Conservation (phyloP, 2,329 filamentous ascomycete genomes). For the Talaromyces piceae region DNA sequence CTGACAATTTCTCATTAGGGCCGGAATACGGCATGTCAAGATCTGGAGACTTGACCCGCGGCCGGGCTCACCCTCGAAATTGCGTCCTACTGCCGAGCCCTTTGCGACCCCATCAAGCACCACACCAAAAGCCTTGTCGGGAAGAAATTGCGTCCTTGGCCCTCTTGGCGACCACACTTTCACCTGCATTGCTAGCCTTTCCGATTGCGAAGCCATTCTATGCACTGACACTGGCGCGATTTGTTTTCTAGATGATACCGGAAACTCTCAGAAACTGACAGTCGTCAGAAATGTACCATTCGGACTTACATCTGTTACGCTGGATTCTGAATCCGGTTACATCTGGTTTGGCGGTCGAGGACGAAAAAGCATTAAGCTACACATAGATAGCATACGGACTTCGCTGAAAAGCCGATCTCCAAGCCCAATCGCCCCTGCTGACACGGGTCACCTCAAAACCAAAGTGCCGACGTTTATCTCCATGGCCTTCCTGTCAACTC, state of each 20-base stretch:
- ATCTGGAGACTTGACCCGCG: constrained; percentile 71
- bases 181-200: constrained; percentile 65
- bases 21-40: constrained; percentile 87
- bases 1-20: constrained; percentile 21
- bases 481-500: constrained; percentile 60
- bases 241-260: constrained; percentile 76
- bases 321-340: constrained; percentile 48
- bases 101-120: constrained; percentile 31
- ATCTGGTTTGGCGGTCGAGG: constrained; percentile 64
- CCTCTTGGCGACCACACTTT: constrained; percentile 77
- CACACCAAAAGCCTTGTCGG: constrained; percentile 63
- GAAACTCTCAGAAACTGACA: constrained; percentile 62
- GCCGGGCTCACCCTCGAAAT: constrained; percentile 56
- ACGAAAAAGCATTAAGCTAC: constrained; percentile 47
- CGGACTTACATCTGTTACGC: constrained; percentile 57
- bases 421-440: constrained; percentile 15
- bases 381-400: constrained; percentile 32
- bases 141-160: constrained; percentile 81
- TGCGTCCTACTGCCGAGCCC: constrained; percentile 43
- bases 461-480: constrained; percentile 48
- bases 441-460: constrained; percentile 16
- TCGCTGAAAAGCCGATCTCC: constrained; percentile 22
- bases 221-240: constrained; percentile 84
- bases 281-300: constrained; percentile 62
- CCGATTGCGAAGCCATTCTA: constrained; percentile 67